Evolutionary conservation across 495 filamentous ascomycete species (phyloP).

Genomic region (Tuber microsphaerosporum): DNA sequence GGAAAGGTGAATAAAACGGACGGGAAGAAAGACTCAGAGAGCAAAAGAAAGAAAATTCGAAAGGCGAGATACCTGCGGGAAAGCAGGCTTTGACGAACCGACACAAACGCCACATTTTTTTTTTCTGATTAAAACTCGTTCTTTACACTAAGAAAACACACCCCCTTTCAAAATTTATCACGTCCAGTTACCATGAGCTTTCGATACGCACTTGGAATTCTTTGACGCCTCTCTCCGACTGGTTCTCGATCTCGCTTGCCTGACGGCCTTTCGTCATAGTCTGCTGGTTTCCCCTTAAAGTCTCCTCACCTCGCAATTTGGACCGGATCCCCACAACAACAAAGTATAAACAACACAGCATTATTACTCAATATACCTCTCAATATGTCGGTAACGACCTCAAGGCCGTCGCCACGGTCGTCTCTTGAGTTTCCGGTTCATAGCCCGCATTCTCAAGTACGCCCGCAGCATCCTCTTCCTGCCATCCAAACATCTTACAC

Average conservation of each 20-base stretch:
- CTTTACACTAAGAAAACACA: not conserved
- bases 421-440: slow-evolving; percentile 30
- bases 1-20: slow-evolving; percentile 1
- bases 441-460: slow-evolving; percentile 32
- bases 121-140: slow-evolving; percentile 1
- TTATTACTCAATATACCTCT: slow-evolving; percentile 2
- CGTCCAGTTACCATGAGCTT: slow-evolving; percentile 37
- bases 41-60: slow-evolving; percentile 1
- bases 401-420: slow-evolving; percentile 31
- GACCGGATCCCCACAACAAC: slow-evolving; percentile 1
- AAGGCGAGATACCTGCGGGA: slow-evolving; percentile 3
- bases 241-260: slow-evolving; percentile 22
- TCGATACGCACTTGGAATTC: slow-evolving; percentile 25
- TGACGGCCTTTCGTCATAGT: slow-evolving; percentile 32
- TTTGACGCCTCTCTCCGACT: slow-evolving; percentile 25
- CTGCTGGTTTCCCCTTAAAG: slow-evolving; percentile 1
- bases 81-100: slow-evolving; percentile 22
- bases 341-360: slow-evolving; percentile 1
- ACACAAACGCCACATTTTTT: slow-evolving; percentile 27
- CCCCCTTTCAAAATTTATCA: not conserved
- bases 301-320: slow-evolving; percentile 2
- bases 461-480: slow-evolving; percentile 26
- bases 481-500: slow-evolving; percentile 22
- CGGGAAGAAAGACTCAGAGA: slow-evolving; percentile 5
- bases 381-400: slow-evolving; percentile 35